phyloP scores from a whole-genome alignment of 2,329 filamentous ascomycete genomes.

The Hypoxylon sp. region DNA sequence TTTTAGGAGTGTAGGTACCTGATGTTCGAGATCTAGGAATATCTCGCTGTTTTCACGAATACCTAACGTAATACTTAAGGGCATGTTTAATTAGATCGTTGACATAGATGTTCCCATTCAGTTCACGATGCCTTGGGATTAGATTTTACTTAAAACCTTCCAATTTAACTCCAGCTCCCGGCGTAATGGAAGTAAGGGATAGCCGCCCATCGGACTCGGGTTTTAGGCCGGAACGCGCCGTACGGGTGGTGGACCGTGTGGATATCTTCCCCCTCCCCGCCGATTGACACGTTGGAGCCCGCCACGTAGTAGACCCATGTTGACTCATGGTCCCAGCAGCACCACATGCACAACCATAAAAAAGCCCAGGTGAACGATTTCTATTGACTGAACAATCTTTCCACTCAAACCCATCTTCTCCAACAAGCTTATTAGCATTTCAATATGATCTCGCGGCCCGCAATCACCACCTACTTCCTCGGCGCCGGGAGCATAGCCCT shows the following conservation, averaged over 20 bases:
- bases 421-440: not conserved
- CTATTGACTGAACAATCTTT: slow-evolving; percentile 1
- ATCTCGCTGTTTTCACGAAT: not conserved
- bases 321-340: slow-evolving; percentile 3
- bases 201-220: slow-evolving; percentile 15
- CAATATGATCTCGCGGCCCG: slow-evolving; percentile 5
- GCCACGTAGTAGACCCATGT: slow-evolving; percentile 23
- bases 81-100: too few relatives aligned
- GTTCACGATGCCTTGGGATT: not conserved
- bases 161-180: not conserved
- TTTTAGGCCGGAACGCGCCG: slow-evolving; percentile 7
- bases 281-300: slow-evolving; percentile 18
- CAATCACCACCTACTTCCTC: slow-evolving; percentile 18
- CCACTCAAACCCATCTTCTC: not conserved
- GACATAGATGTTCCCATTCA: not conserved
- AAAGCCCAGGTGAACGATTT: slow-evolving; percentile 2
- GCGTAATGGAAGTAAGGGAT: not conserved
- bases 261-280: slow-evolving; percentile 18
- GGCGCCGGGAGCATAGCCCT: slow-evolving; percentile 11
- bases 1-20: not conserved
- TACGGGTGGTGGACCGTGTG: slow-evolving; percentile 18
- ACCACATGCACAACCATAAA: slow-evolving; percentile 9
- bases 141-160: not conserved
- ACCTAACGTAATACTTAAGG: too few relatives aligned
- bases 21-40: not conserved